Base-by-base conservation (phyloP, 352 stramenopile species). In the Phytophthora capsici region DNA sequence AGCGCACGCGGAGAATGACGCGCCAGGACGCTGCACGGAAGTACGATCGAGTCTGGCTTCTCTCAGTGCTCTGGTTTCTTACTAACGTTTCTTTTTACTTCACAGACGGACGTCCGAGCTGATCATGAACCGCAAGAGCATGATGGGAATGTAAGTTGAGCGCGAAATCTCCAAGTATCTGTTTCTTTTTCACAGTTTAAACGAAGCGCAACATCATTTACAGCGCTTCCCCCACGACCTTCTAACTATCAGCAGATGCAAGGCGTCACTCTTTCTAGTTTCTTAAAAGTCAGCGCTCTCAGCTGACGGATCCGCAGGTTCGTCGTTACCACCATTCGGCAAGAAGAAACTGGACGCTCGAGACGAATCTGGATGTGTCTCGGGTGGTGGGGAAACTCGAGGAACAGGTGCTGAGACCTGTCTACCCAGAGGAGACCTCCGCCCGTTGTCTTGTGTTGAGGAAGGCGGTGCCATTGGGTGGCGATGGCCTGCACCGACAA, bases 51-150 rank as follows among this genome's bases (percentile, higher is more conserved):
- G 8, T 9, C 7, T 54, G 38, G 50, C 41, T 16, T 20, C 13
- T 52, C n/a, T 12, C 25, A 14, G 28, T 3, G 26, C 3, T 48
- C 4, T 32, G 47, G 13, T 45, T 25, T 9, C 17, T 43, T 20
- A 22, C 32, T 36, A 14, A 34, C 40, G 41, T 46, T 69, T 40
- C 16, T 49, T 50, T 16, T 60, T 48, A 17, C 16, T 10, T 67
- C 30, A 19, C 54, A 95, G 87, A 36, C 84, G 88, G 44, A 95
- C 88, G 38, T 94, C 88, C 7, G 88, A 95, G 68, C 57, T 95
- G 22, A 94, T 95, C 53, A 85, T 93, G 84, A 91, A 84, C 41
- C 82, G 86, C 44, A 93, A 91, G 61, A 91, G 70, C 26, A 70
- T 75, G 75, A 72, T 87, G 64, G 79, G 44, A 38, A 57, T 51